Evolutionary conservation across 2,329 filamentous ascomycete species (phyloP).

Genomic region (Scedosporium boydii): DNA sequence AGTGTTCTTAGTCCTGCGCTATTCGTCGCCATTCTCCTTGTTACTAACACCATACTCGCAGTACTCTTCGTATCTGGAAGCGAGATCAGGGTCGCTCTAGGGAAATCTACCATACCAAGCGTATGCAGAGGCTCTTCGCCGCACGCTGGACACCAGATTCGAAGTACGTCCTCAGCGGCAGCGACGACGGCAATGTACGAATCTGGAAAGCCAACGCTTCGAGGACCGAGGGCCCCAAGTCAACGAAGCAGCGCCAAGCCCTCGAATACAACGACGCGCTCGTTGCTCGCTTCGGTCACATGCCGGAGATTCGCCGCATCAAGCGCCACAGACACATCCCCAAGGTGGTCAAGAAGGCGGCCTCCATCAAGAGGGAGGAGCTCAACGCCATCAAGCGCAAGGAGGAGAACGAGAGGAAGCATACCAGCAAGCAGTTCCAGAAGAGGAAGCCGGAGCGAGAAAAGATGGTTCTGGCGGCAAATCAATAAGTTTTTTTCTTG

Average conservation of each 20-base stretch:
- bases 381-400: constrained; percentile 77
- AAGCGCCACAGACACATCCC: constrained; percentile 85
- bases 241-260: constrained; percentile 72
- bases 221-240: constrained; percentile 74
- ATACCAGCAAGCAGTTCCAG: constrained; percentile 74
- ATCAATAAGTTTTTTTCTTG: constrained; percentile 31
- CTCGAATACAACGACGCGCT: constrained; percentile 87
- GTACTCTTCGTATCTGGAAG: constrained; percentile 79
- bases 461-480: constrained; percentile 73
- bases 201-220: constrained; percentile 87
- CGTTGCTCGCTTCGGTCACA: constrained; percentile 77
- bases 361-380: constrained; percentile 88
- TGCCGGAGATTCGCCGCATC: constrained; percentile 92
- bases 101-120: constrained; percentile 94
- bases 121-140: constrained; percentile 92
- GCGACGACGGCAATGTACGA: constrained; percentile 79
- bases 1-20: background rate
- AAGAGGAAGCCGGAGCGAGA: constrained; percentile 72
- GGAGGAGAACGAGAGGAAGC: constrained; percentile 90
- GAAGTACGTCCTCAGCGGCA: constrained; percentile 81
- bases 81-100: constrained; percentile 72
- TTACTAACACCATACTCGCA: constrained; percentile 17
- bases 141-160: constrained; percentile 80
- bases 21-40: background rate
- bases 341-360: constrained; percentile 89